Base-by-base conservation (phyloP, 352 stramenopile genomes). In the Phytopythium ostracodes region DNA sequence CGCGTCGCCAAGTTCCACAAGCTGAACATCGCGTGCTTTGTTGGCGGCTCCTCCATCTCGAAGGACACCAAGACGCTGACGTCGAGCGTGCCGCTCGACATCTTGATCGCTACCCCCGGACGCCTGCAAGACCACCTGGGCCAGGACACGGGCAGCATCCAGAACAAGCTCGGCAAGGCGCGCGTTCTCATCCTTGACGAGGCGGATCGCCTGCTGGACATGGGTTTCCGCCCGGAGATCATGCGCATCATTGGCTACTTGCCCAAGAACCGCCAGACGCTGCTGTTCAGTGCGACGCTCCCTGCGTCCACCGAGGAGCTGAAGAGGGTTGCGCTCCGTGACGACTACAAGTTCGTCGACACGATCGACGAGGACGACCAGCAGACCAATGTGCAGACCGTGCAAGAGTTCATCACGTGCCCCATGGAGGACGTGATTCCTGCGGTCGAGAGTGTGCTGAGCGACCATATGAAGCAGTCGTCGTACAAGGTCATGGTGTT, bases 401-500 rank as follows among this genome's bases (percentile, higher is more conserved):
- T 91, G 42, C 96, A 99, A 71, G 68, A 91, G 64, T 82, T 85
- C 44, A 69, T 95, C 18, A 77, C 96, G 14, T 90, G 80, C 55
- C 63, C 67, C 24, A 72, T 94, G 50, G 68, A 88, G 52, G 65
- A 92, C 22, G 76, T 94, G 56, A 77, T 98, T 25, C 55, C 69
- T 1, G 81, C 81, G 22, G 71, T 98, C 27, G 84, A 93, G 62
- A 49, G 65, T 12, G 63, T 88, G 24, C 78, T 98, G 33, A 56
- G 81, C 20, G 79, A 91, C 46, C 80, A 97, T 67, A 96, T 85
- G 50, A 76, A 83, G 56, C 65, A 71, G 12, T 60, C 65, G 25
- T 72, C 92, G 64, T 98, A 97, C 84, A 98, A 99, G 83, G 79
- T 98, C 29, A 93, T 99, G 60, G 81, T 98, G 11, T 99, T 99